phyloP scores from a whole-genome alignment of 495 filamentous ascomycete genomes.

The Geopyxis carbonaria region DNA sequence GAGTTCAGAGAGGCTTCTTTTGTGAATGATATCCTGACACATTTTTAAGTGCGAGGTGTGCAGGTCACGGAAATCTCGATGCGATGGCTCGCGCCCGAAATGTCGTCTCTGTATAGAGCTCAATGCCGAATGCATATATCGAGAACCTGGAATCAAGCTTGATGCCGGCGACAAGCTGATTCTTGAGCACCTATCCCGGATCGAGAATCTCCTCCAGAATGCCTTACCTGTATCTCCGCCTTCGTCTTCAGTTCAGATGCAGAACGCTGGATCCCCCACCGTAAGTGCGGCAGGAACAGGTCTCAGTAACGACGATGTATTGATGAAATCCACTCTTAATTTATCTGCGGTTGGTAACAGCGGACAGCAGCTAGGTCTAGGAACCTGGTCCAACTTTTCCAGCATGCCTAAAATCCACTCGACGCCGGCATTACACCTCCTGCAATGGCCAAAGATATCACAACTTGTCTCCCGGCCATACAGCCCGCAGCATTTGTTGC shows the following conservation, averaged over 20 bases:
- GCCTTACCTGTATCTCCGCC: slow-evolving; percentile 24
- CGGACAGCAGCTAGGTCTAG: slow-evolving; percentile 38
- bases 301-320: slow-evolving; percentile 45
- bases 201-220: slow-evolving; percentile 60
- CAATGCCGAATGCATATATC: slow-evolving; percentile 65
- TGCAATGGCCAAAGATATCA: slow-evolving; percentile 65
- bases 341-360: slow-evolving; percentile 18
- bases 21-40: background rate
- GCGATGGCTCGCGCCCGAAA: slow-evolving; percentile 67
- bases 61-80: slow-evolving; percentile 64
- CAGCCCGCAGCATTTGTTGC: slow-evolving; percentile 59
- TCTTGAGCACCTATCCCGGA: slow-evolving; percentile 54
- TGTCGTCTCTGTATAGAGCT: slow-evolving; percentile 70
- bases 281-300: slow-evolving; percentile 55
- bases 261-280: slow-evolving; percentile 42
- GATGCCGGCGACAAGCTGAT: slow-evolving; percentile 77
- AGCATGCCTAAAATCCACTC: slow-evolving; percentile 74
- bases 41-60: slow-evolving; percentile 58
- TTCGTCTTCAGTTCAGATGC: slow-evolving; percentile 24
- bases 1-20: slow-evolving; percentile 22
- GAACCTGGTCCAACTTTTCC: slow-evolving; percentile 55
- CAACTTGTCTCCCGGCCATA: slow-evolving; percentile 59
- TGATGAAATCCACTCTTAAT: slow-evolving; percentile 24
- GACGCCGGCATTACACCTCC: slow-evolving; percentile 56
- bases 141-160: slow-evolving; percentile 73